Evolutionary conservation across 768 basidiomycete genomes (phyloP), one percentile per base, ranked within the genome.

Genomic region (Tremella fuciformis): DNA sequence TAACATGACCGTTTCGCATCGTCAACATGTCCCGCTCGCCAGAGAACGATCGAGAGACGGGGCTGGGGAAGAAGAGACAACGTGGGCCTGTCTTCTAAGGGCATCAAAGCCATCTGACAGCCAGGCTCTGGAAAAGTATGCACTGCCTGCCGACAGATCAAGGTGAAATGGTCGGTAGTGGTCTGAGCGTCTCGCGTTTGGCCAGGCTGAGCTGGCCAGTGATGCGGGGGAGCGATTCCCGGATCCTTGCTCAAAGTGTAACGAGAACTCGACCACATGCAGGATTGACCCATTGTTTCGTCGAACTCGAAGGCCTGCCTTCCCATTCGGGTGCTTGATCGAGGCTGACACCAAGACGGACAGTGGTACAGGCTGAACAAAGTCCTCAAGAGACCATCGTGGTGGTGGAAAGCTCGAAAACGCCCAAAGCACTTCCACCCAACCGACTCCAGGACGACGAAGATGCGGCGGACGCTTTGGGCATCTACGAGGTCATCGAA

Each of bases 201-300:
- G 16, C 22, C 22, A 46, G 42, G 6, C 22, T 22, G n/a, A 8
- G 42, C n/a, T 22, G 8, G 15, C n/a, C 42, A 46, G 42, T 22
- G 42, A 46, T 46, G 42, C 42, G 15, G 42, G n/a, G 15, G 42
- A 46, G n/a, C n/a, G 42, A 4, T 46, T 46, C 42, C 42, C 42
- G 16, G 15, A 46, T n/a, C n/a, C n/a, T 15, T 46, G 42, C 16
- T 46, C 42, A 15, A n/a, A 22, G 42, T 46, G 42, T 15, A n/a
- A 18, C n/a, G 42, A 46, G 42, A 46, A n/a, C n/a, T 46, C 42
- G 22, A 46, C n/a, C n/a, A 46, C 22, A 46, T 46, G 42, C 22
- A n/a, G 42, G 42, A 46, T 46, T 22, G 42, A 46, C 22, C 42
- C 42, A 4, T 22, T 46, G 42, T 46, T 46, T 15, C n/a, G 22